These are phyloP conservation scores for Leishmania tropica DNA, from an alignment of 208 protist species.

Conservation along the genomic window DNA sequence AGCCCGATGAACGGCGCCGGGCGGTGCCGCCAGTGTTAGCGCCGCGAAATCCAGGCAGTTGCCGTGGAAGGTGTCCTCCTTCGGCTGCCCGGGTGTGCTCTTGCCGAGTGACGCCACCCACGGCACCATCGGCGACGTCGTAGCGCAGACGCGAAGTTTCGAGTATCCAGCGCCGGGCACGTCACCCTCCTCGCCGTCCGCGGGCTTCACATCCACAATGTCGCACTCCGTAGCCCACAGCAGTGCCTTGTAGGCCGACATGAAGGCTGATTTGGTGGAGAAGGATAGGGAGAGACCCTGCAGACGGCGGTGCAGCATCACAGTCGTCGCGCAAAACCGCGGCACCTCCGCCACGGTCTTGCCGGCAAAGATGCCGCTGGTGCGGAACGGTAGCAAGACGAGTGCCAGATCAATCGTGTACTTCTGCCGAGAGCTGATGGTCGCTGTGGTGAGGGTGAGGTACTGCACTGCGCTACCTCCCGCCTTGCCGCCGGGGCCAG, in stretches of 20 bases:
- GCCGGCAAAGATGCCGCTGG: slow-evolving; percentile 30
- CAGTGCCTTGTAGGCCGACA: slow-evolving; percentile 82
- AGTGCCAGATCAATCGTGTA: slow-evolving; percentile 76
- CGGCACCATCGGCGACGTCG: slow-evolving; percentile 55
- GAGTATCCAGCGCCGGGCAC: slow-evolving; percentile 31
- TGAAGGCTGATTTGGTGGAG: slow-evolving; percentile 67
- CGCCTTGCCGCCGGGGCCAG: background rate
- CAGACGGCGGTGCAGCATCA: slow-evolving; percentile 53
- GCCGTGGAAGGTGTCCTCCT: slow-evolving; percentile 48
- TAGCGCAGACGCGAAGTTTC: slow-evolving; percentile 60
- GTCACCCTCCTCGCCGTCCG: slow-evolving; percentile 18
- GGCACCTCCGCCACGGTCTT: slow-evolving; percentile 71
- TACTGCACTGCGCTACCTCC: slow-evolving; percentile 23
- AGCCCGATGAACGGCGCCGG: slow-evolving; percentile 19
- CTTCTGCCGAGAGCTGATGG: slow-evolving; percentile 58
- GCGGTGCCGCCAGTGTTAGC: slow-evolving; percentile 37
- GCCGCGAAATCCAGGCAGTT: slow-evolving; percentile 64
- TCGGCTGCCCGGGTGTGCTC: slow-evolving; percentile 1
- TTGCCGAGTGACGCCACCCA: slow-evolving; percentile 54
- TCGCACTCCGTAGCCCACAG: slow-evolving; percentile 87
- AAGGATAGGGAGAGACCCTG: slow-evolving; percentile 75
- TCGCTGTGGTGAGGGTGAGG: slow-evolving; percentile 73
- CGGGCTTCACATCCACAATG: slow-evolving; percentile 46
- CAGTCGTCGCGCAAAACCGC: slow-evolving; percentile 52
- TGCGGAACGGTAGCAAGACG: slow-evolving; percentile 72